These are phyloP conservation scores for Lepidium aucheri DNA, from an alignment of 345 rosid species.

Conservation along the genomic window DNA sequence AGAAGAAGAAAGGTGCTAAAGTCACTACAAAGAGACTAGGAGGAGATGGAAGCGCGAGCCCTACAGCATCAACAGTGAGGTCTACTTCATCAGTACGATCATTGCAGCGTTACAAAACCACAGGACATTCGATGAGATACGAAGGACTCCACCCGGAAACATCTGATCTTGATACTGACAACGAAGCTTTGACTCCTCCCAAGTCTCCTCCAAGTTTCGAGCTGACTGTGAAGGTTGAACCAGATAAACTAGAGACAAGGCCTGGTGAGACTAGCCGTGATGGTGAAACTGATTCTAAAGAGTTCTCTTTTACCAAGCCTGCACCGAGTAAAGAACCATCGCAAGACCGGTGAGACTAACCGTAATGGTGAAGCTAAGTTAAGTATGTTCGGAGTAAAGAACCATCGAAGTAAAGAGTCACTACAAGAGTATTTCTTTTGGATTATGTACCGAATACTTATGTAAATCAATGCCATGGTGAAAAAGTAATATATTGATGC, in stretches of 20 bases:
- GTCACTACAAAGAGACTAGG: slow-evolving; percentile 38
- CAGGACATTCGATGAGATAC: slow-evolving; percentile 63
- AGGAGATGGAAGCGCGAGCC: slow-evolving; percentile 38
- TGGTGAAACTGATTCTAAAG: slow-evolving; percentile 32
- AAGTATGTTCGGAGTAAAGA: slow-evolving; percentile 29
- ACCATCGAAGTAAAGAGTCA: not conserved
- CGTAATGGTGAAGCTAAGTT: slow-evolving; percentile 22
- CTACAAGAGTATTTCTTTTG: not conserved
- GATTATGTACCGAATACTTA: not conserved
- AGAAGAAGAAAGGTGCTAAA: slow-evolving; percentile 42
- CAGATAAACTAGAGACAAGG: slow-evolving; percentile 25
- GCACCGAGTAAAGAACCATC: slow-evolving; percentile 29
- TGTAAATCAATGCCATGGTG: slow-evolving; percentile 13
- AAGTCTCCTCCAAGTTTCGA: slow-evolving; percentile 23
- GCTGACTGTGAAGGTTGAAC: slow-evolving; percentile 34
- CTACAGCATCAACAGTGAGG: slow-evolving; percentile 21
- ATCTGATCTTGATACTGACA: slow-evolving; percentile 54
- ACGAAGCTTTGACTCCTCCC: slow-evolving; percentile 56
- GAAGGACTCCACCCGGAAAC: slow-evolving; percentile 40
- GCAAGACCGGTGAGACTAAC: slow-evolving; percentile 23
- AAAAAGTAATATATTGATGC: not conserved
- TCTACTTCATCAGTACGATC: slow-evolving; percentile 28
- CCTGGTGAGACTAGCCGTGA: slow-evolving; percentile 24
- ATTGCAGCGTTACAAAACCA: slow-evolving; percentile 67
- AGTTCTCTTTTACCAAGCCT: slow-evolving; percentile 66